phyloP scores from a whole-genome alignment of 2,329 filamentous ascomycete species.

The Colletotrichum sp. region DNA sequence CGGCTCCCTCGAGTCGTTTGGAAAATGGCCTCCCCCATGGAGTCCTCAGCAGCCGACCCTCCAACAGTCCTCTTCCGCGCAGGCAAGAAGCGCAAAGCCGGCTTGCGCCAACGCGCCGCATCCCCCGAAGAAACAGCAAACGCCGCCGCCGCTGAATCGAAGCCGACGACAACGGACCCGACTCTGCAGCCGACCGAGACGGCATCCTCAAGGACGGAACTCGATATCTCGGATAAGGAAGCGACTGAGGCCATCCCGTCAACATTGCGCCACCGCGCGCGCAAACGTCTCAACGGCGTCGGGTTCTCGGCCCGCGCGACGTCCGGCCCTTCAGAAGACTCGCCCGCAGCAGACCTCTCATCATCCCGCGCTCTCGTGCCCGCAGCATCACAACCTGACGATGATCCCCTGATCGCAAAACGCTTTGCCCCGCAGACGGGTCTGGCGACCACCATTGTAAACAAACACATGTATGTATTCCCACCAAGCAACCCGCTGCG shows the following conservation, averaged over 20 bases:
- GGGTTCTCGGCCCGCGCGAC: constrained; percentile 50
- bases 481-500: background rate
- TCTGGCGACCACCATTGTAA: constrained; percentile 66
- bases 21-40: constrained; percentile 28
- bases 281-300: constrained; percentile 58
- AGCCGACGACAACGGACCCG: constrained; percentile 3
- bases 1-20: no score
- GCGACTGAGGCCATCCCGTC: constrained; percentile 1
- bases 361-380: constrained; percentile 2
- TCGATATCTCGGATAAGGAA: background rate
- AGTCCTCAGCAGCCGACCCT: constrained; percentile 18
- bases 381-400: constrained; percentile 35
- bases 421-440: constrained; percentile 79
- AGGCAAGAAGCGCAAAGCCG: constrained; percentile 63
- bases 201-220: background rate
- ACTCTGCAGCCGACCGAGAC: background rate
- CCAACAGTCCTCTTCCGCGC: constrained; percentile 57
- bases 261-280: constrained; percentile 51
- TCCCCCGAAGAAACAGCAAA: constrained; percentile 26
- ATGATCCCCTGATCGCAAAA: constrained; percentile 32
- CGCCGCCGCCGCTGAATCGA: background rate
- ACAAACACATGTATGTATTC: constrained; percentile 78
- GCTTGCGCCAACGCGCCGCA: constrained; percentile 55
- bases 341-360: background rate
- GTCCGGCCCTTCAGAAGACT: constrained; percentile 20